Conservation (phyloP, 148 eudicot species). For the Rhododendron vialii region DNA sequence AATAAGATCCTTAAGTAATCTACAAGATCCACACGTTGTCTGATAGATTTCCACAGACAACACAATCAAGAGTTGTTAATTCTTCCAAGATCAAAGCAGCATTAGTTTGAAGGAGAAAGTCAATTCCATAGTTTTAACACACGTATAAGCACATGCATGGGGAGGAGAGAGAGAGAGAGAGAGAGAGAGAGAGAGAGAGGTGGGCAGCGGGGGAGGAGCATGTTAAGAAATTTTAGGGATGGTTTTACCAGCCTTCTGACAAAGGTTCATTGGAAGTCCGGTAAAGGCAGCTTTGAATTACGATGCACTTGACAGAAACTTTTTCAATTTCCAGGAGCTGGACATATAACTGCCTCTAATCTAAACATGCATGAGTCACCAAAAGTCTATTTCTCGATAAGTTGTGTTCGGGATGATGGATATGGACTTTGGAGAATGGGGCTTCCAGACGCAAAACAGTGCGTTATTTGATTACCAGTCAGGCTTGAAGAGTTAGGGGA, state of each 20-base stretch:
- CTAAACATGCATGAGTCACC: not conserved
- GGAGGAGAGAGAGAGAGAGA: not conserved
- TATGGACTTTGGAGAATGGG: not conserved
- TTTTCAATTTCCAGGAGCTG: not conserved
- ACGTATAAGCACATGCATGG: not conserved
- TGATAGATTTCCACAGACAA: not conserved
- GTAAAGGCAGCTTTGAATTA: not conserved
- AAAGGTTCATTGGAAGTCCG: not conserved
- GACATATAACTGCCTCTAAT: not conserved
- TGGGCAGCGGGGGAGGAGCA: not conserved
- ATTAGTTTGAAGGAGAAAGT: not conserved
- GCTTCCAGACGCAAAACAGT: not conserved
- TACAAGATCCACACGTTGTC: not conserved
- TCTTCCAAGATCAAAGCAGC: not conserved
- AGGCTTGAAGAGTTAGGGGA: not conserved
- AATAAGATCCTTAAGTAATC: conserved; percentile 3
- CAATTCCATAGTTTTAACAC: not conserved
- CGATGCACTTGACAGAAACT: not conserved
- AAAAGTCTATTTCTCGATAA: not conserved
- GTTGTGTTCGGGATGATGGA: not conserved
- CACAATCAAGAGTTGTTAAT: not conserved
- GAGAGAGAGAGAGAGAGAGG: not conserved
- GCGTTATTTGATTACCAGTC: not conserved
- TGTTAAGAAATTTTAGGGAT: not conserved
- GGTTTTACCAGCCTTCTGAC: not conserved